Conservation (phyloP, 73 alveolate genomes). For the Symbiodinium pilosum region DNA sequence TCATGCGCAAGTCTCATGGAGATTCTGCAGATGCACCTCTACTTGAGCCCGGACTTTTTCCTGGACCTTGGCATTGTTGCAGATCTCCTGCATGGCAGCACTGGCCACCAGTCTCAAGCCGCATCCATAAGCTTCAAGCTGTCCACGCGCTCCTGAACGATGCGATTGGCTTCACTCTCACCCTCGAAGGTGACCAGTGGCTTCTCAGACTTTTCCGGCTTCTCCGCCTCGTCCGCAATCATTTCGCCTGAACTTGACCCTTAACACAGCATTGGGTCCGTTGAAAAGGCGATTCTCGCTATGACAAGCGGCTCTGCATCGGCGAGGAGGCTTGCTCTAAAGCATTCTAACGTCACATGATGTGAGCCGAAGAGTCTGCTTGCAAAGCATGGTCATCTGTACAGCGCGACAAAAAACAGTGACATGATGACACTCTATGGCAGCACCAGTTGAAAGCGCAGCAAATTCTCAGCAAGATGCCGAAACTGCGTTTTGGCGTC, state of each 20-base stretch:
- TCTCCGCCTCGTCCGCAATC: background rate
- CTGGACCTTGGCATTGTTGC: constrained; percentile 72
- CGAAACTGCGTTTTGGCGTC: constrained; percentile 85
- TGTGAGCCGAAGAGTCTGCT: background rate
- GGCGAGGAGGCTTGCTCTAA: too few species aligned
- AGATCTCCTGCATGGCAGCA: constrained; percentile 35
- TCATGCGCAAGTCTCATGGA: background rate
- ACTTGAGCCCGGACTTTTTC: constrained; percentile 67
- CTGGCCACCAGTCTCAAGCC: background rate
- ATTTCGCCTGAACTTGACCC: background rate
- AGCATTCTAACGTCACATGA: background rate
- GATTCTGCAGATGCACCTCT: constrained; percentile 7
- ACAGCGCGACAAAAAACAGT: background rate
- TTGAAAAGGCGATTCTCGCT: too few species aligned
- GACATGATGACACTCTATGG: background rate
- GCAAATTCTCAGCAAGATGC: background rate
- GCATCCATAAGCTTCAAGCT: background rate
- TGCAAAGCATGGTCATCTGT: background rate
- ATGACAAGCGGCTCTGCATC: too few species aligned
- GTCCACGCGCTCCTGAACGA: constrained; percentile 28
- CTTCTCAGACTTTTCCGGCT: constrained; percentile 11
- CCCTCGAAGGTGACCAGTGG: constrained; percentile 80
- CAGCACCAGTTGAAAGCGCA: background rate
- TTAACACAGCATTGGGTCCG: background rate
- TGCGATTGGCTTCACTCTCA: constrained; percentile 77